Conservation (phyloP, 2,329 filamentous ascomycete species). For the Lachnellula hyalina region DNA sequence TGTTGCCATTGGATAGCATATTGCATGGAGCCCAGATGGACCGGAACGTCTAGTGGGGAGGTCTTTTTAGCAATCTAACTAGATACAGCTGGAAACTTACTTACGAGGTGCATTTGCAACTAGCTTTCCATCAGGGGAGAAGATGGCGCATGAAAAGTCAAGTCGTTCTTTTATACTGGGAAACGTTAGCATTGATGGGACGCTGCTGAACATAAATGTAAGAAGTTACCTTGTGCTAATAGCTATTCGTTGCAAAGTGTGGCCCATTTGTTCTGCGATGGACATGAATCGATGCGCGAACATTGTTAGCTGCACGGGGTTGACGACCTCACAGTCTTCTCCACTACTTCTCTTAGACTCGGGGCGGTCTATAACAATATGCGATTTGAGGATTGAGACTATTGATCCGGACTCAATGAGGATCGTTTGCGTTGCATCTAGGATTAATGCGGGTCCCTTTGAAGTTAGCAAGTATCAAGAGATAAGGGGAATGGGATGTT, state of each 20-base stretch:
- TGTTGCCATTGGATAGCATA: constrained; percentile 61
- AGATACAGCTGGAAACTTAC: no score
- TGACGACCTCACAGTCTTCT: constrained; percentile 42
- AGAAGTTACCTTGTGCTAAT: no score
- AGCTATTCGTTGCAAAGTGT: constrained; percentile 50
- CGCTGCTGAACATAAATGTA: no score
- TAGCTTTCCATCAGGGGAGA: constrained; percentile 66
- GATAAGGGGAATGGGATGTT: no score
- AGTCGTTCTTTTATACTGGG: constrained; percentile 75
- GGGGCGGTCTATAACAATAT: constrained; percentile 69
- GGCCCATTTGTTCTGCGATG: constrained; percentile 78
- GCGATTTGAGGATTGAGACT: constrained; percentile 61
- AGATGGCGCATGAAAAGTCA: constrained; percentile 75
- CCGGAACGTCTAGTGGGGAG: constrained; percentile 48
- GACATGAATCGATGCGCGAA: constrained; percentile 80
- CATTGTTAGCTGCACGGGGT: constrained; percentile 66
- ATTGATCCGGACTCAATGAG: constrained; percentile 73
- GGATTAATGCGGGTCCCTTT: constrained; percentile 75
- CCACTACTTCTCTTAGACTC: constrained; percentile 31
- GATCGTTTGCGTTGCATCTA: constrained; percentile 84
- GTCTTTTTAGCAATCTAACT: no score
- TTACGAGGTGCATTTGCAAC: constrained; percentile 68
- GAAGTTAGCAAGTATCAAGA: constrained; percentile 40
- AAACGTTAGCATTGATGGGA: constrained; percentile 61
- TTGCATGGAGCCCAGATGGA: constrained; percentile 17